Conservation (phyloP, 306 rosid genomes). For the Herpetospermum pedunculosum region DNA sequence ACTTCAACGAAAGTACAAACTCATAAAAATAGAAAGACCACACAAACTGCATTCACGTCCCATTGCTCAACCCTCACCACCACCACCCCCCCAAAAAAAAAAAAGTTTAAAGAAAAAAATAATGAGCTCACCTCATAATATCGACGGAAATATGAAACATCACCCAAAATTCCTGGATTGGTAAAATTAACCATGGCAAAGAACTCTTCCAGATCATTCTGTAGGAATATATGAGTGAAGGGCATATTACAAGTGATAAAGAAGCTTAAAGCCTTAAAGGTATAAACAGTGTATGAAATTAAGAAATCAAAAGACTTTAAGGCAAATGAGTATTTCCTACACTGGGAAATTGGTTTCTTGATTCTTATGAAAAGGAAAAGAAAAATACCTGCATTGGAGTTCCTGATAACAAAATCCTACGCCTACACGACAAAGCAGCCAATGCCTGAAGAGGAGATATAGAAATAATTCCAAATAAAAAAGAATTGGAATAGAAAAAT, state of each 20-base stretch:
- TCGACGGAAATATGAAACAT: constrained; percentile 63
- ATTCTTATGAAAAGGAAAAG: neutral
- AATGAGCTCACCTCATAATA: constrained; percentile 59
- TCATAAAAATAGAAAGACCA: neutral
- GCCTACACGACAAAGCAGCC: constrained; percentile 79
- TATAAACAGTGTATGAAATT: neutral
- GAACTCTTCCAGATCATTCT: constrained; percentile 97
- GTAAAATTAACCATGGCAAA: constrained; percentile 91
- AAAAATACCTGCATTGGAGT: constrained; percentile 92
- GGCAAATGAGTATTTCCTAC: constrained; percentile 39
- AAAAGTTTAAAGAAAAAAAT: neutral
- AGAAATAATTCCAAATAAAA: constrained; percentile 11
- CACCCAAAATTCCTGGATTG: constrained; percentile 79
- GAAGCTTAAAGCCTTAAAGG: neutral
- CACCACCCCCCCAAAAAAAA: neutral
- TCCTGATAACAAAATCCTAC: constrained; percentile 82
- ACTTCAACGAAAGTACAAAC: neutral
- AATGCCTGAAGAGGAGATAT: constrained; percentile 52
- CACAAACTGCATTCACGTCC: neutral
- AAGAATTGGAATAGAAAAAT: neutral
- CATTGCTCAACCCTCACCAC: neutral
- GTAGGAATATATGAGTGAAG: constrained; percentile 18
- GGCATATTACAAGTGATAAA: neutral
- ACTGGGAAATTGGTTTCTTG: constrained; percentile 16
- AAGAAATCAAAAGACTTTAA: neutral